Evolutionary conservation across 192 early-diverging fungal species (phyloP), one percentile per base, ranked within the genome.

Genomic region (Entomortierella lignicola): DNA sequence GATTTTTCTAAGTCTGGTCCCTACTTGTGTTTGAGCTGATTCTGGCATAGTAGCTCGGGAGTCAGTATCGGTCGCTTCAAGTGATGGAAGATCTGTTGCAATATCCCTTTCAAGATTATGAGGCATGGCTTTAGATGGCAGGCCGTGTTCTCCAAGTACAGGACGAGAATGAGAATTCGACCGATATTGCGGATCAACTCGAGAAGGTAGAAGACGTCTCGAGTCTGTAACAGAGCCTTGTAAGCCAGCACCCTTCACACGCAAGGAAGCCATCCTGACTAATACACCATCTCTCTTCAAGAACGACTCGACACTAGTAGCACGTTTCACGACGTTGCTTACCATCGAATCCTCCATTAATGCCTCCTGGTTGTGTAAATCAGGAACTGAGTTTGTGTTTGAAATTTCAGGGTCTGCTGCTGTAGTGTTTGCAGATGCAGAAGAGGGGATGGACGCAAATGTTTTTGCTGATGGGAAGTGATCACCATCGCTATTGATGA

Each of bases 291-390:
- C 52, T 1, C 42, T 41, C 4, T 18, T 41, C 57, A 74, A 54
- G 21, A 74, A 60, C 15, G 72, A 66, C n/a, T 74, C 72, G 13
- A 53, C 63, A 31, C 69, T 71, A 4, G 61, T 42, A 1, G 69
- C 69, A 1, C 59, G 69, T 52, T 51, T 71, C 17, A 69, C 52
- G 10, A 43, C 52, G 39, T 59, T 42, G 10, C 21, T 42, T 23
- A 20, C n/a, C 27, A 21, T 20, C 31, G 47, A 21, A 8, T 39
- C 18, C 25, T 20, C 54, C 27, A 57, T 41, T 10, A 17, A 29
- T 3, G 25, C 26, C 6, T 50, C 39, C n/a, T n/a, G n/a, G 3
- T n/a, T 8, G 29, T 12, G n/a, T 12, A 34, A 21, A 20, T 42
- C 21, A 21, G 27, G 10, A 17, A 44, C 13, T 4, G 15, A 42